Base-by-base conservation (phyloP, 2,329 filamentous ascomycete genomes). In the Alternaria dauci region DNA sequence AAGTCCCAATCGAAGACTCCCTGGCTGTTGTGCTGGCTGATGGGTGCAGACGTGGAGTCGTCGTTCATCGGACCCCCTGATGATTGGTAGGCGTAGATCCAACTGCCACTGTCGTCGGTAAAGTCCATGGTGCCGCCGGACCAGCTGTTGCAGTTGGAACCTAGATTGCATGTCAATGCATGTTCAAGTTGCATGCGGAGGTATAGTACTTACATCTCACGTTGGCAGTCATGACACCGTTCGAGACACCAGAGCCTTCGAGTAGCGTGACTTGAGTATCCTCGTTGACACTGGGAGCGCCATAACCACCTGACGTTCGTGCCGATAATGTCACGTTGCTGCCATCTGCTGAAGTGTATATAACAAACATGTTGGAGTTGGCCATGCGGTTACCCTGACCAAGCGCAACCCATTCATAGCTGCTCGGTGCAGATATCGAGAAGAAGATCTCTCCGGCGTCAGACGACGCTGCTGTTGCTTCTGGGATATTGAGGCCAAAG, bases 291-390 rank as follows among this genome's bases (percentile, higher is more conserved):
- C 70, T 62, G 2, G 86, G 86, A 62, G 78, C 65, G 4, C 54
- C 61, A 32, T 86, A 71, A 7, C 84, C 84, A 12, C 68, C 77
- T 8, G 81, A 81, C 7, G 79, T 66, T 41, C 86, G 78, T 9
- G 86, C 83, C 3, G 86, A 88, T 8, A 89, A 65, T 0, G 87
- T 89, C 14, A 88, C 84, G 63, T 87, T 88, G 43, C 75, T 81
- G 26, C 84, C 82, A 38, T 76, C 75, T 39, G 81, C 76, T 26
- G 82, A 80, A n/a, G 84, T 81, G 67, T 88, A 88, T 6, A 87
- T 78, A 43, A 88, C 76, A 69, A 88, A 88, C 47, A 89, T 87
- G 71, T 87, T 87, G 6, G 86, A 74, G 23, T 82, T 83, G 16
- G 73, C 65, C 87, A 88, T 89, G 20, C 72, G 64, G 2, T 66